Conservation (phyloP, 1,284 basidiomycete species). For the Cutaneotrichosporon sp. region DNA sequence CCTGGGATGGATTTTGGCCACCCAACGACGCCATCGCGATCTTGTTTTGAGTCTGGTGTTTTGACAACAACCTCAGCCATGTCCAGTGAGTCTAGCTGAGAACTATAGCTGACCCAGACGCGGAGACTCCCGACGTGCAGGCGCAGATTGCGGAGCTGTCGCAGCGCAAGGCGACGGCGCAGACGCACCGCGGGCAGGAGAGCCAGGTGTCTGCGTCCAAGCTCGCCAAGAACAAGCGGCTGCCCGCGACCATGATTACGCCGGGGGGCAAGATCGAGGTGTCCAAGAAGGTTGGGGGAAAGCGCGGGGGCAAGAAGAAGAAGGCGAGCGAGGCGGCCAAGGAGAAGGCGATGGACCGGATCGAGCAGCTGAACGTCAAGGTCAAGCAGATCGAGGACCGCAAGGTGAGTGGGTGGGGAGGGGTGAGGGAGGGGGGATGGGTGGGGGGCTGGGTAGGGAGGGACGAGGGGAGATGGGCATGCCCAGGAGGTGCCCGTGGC, state of each 20-base stretch:
- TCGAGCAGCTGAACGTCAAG: constrained; percentile 32
- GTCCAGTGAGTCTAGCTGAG: constrained; percentile 14
- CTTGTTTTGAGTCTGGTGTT: neutral
- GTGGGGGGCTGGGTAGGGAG: neutral
- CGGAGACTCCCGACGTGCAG: constrained; percentile 10
- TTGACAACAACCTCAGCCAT: neutral
- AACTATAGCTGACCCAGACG: neutral
- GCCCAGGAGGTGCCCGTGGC: neutral
- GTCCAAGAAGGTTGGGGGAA: constrained; percentile 29
- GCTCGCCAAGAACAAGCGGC: constrained; percentile 44
- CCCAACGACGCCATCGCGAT: neutral
- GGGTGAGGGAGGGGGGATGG: neutral
- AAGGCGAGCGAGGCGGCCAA: constrained; percentile 37
- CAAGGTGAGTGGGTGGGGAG: constrained; percentile 33
- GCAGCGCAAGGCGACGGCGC: constrained; percentile 21
- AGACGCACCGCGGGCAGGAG: constrained; percentile 25
- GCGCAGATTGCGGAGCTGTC: constrained; percentile 20
- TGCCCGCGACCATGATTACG: constrained; percentile 52
- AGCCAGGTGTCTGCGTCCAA: constrained; percentile 35
- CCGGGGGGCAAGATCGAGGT: constrained; percentile 34
- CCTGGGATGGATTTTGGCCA: neutral
- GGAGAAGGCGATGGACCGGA: constrained; percentile 40
- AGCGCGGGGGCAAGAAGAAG: constrained; percentile 26
- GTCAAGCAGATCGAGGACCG: constrained; percentile 40
- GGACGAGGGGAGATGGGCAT: neutral